Evolutionary conservation across 2,329 filamentous ascomycete species (phyloP).

Genomic region (Fusarium xyrophilum): DNA sequence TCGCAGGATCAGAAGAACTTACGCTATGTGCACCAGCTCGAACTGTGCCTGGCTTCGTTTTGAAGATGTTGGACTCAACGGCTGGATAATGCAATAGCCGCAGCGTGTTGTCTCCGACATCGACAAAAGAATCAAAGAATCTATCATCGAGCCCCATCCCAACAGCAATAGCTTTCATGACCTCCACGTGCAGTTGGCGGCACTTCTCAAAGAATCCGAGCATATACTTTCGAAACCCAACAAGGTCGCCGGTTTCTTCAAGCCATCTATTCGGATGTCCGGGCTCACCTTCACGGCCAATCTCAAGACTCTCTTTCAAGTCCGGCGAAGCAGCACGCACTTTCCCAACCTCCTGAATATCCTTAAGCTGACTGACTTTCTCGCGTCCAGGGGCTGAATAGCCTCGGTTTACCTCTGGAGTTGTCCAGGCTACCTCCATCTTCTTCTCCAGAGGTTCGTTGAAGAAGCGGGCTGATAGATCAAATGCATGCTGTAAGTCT

Average conservation of each 20-base stretch:
- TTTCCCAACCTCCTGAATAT: slow-evolving; percentile 63
- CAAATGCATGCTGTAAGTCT: slow-evolving; percentile 68
- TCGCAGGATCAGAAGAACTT: slow-evolving; percentile 12
- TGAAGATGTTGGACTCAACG: slow-evolving; percentile 70
- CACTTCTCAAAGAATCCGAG: slow-evolving; percentile 75
- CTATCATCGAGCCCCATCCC: slow-evolving; percentile 73
- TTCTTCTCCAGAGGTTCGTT: slow-evolving; percentile 67
- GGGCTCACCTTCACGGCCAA: slow-evolving; percentile 65
- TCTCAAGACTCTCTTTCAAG: slow-evolving; percentile 71
- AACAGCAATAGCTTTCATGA: slow-evolving; percentile 87
- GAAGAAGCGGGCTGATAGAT: slow-evolving; percentile 75
- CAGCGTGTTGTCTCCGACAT: slow-evolving; percentile 73
- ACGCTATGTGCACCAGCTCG: slow-evolving; percentile 78
- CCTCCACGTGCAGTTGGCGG: slow-evolving; percentile 74
- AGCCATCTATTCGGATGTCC: slow-evolving; percentile 82
- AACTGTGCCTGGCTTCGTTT: slow-evolving; percentile 71
- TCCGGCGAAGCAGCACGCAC: slow-evolving; percentile 66
- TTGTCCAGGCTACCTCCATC: slow-evolving; percentile 72
- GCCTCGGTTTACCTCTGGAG: slow-evolving; percentile 74
- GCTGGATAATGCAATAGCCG: slow-evolving; percentile 79
- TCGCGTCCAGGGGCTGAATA: slow-evolving; percentile 75
- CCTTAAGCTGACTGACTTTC: slow-evolving; percentile 68
- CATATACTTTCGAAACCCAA: slow-evolving; percentile 75
- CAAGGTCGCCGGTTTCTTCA: slow-evolving; percentile 44
- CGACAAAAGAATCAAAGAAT: slow-evolving; percentile 80